A percentile compares a stretch with the other conserved stretches of the same genome.
These are phyloP conservation scores for Raddia distichophylla DNA, from an alignment of 176 grass and related monocot genomes.

Conservation along the genomic window DNA sequence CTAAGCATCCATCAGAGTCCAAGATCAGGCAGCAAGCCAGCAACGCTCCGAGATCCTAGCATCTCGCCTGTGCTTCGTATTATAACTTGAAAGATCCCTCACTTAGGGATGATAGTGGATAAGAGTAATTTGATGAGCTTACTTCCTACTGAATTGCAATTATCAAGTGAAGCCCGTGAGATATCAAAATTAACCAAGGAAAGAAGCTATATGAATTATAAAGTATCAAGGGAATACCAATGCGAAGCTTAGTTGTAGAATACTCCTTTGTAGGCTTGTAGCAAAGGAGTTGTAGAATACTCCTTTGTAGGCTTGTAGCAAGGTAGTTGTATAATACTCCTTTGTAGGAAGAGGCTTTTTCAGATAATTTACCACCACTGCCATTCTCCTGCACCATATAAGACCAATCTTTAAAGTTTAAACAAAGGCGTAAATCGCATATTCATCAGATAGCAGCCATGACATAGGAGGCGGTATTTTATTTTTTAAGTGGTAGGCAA, in stretches of 20 bases:
- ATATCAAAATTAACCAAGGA: conserved; percentile 14
- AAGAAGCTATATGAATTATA: conserved; percentile 23
- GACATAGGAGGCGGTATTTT: not conserved
- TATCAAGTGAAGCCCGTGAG: conserved; percentile 4
- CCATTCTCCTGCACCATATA: conserved; percentile 79
- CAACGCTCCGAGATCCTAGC: no score
- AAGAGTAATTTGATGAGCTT: not conserved
- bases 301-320: no score
- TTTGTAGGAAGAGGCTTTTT: conserved; percentile 88
- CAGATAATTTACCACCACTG: conserved; percentile 57
- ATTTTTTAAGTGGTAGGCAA: conserved; percentile 9
- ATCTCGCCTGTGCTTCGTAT: no score
- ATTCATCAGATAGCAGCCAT: not conserved
- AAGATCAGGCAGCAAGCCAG: no score
- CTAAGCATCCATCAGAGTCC: no score
- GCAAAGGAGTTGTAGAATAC: no score
- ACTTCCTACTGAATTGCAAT: not conserved
- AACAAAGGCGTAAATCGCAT: conserved; percentile 5
- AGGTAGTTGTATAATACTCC: no score
- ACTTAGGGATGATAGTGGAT: not conserved
- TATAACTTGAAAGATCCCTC: conserved; percentile 21
- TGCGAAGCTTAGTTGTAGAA: conserved; percentile 99
- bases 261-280: conserved; percentile 85
- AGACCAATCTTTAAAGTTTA: no score
- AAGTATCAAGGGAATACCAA: conserved; percentile 65